Evolutionary conservation across 2,329 filamentous ascomycete species (phyloP).

Genomic region (Neospermospora avenae): DNA sequence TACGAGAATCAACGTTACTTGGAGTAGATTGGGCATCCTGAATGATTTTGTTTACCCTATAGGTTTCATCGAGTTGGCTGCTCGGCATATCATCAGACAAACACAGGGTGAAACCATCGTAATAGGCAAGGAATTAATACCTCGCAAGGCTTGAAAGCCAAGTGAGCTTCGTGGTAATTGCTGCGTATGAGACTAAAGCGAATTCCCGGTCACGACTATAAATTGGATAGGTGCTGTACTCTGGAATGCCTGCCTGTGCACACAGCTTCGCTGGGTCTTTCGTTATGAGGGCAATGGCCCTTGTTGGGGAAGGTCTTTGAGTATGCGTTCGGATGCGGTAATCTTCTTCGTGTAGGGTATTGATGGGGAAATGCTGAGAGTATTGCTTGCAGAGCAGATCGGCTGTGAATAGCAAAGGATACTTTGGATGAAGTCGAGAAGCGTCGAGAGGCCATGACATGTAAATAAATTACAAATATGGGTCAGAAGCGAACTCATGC

Average conservation of each 20-base stretch:
- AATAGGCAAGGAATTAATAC: background rate
- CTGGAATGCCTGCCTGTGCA: background rate
- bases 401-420: background rate
- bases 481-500: background rate
- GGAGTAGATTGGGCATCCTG: constrained; percentile 2
- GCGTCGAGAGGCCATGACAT: background rate
- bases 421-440: constrained; percentile 6
- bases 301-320: background rate
- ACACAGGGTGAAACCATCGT: background rate
- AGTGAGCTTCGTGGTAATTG: background rate
- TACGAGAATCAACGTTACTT: constrained; percentile 10
- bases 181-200: background rate
- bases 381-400: background rate
- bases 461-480: background rate
- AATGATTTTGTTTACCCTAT: constrained; percentile 7
- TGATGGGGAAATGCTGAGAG: background rate
- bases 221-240: too few species aligned
- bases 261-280: background rate
- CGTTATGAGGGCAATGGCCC: background rate
- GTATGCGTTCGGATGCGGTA: background rate
- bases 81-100: background rate
- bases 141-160: background rate
- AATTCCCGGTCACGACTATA: background rate
- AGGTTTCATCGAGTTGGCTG: background rate
- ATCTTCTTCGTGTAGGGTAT: background rate